Evolutionary conservation across 495 filamentous ascomycete genomes (phyloP).

Genomic region (Penicillium macrosclerotiorum): DNA sequence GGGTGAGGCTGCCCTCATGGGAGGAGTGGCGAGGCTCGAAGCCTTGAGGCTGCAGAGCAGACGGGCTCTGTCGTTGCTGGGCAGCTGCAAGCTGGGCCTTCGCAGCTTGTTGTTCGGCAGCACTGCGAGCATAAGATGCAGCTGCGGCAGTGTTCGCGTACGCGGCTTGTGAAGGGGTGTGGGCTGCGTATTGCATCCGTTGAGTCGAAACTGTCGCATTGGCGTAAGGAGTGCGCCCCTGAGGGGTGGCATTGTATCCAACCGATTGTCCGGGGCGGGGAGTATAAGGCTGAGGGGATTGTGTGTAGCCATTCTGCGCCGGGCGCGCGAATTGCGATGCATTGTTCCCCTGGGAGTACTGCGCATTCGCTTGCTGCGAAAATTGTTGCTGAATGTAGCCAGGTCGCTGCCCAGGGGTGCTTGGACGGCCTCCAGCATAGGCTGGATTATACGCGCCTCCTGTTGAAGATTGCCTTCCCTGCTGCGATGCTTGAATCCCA

Average conservation of each 20-base stretch:
- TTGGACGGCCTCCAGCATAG: slow-evolving; percentile 35
- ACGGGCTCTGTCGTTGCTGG: slow-evolving; percentile 35
- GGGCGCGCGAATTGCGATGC: slow-evolving; percentile 40
- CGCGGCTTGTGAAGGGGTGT: slow-evolving; percentile 29
- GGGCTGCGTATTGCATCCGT: slow-evolving; percentile 12
- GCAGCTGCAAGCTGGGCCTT: slow-evolving; percentile 44
- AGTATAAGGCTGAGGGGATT: slow-evolving; percentile 41
- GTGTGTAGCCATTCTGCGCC: slow-evolving; percentile 42
- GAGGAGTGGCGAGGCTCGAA: slow-evolving; percentile 28
- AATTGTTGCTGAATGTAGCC: slow-evolving; percentile 35
- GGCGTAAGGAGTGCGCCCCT: slow-evolving; percentile 31
- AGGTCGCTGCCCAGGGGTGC: slow-evolving; percentile 45
- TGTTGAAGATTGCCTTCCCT: slow-evolving; percentile 40
- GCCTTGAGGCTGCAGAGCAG: slow-evolving; percentile 40
- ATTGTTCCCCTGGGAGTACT: slow-evolving; percentile 37
- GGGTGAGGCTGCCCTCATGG: slow-evolving; percentile 40
- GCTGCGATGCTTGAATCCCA: slow-evolving; percentile 40
- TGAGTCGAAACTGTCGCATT: slow-evolving; percentile 27
- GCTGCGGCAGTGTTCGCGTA: slow-evolving; percentile 44
- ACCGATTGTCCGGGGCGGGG: slow-evolving; percentile 40
- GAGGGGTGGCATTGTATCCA: slow-evolving; percentile 33
- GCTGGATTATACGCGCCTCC: slow-evolving; percentile 33
- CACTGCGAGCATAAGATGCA: slow-evolving; percentile 41
- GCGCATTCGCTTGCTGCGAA: slow-evolving; percentile 34
- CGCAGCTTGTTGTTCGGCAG: slow-evolving; percentile 46